Percentiles rank a stretch among this genome's conserved stretches.
phyloP scores from a whole-genome alignment of 2,329 filamentous ascomycete species.

The Calonectria multiphialidica region DNA sequence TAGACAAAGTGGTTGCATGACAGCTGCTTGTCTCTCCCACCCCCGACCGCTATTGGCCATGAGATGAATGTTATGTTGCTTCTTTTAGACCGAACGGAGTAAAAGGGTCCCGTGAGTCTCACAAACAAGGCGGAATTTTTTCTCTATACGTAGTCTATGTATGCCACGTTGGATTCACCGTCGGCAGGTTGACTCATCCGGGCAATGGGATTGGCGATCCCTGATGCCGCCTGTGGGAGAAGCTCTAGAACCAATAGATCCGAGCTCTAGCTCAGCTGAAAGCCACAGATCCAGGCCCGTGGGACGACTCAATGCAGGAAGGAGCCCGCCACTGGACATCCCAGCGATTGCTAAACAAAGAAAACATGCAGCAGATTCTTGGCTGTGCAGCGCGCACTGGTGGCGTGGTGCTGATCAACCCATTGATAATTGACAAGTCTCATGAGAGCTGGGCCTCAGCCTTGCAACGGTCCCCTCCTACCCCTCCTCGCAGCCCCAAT shows the following conservation, averaged over 20 bases:
- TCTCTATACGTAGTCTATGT: background rate
- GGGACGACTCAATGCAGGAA: background rate
- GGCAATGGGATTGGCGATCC: slow-evolving; percentile 12
- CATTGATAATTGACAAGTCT: slow-evolving; percentile 9
- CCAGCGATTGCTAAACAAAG: background rate
- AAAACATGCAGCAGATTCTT: background rate
- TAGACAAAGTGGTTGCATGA: background rate
- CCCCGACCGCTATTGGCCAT: background rate
- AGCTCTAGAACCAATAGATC: slow-evolving; percentile 17
- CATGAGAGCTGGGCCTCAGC: slow-evolving; percentile 7
- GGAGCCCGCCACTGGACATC: background rate
- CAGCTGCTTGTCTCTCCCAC: background rate
- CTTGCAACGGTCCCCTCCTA: slow-evolving; percentile 5
- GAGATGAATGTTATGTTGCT: background rate
- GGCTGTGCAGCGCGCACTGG: background rate
- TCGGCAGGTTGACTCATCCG: slow-evolving; percentile 11
- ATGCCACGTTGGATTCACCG: slow-evolving; percentile 10
- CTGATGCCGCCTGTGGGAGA: background rate
- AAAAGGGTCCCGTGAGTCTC: background rate
- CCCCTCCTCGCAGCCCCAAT: background rate
- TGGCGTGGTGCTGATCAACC: slow-evolving; percentile 17
- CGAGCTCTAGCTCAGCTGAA: slow-evolving; percentile 8
- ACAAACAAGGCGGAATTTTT: background rate
- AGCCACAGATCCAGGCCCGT: background rate
- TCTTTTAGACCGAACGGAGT: background rate